Evolutionary conservation across 2,329 filamentous ascomycete genomes (phyloP), one percentile per base, ranked within the genome.

Genomic region (Calonectria pauciramosa): DNA sequence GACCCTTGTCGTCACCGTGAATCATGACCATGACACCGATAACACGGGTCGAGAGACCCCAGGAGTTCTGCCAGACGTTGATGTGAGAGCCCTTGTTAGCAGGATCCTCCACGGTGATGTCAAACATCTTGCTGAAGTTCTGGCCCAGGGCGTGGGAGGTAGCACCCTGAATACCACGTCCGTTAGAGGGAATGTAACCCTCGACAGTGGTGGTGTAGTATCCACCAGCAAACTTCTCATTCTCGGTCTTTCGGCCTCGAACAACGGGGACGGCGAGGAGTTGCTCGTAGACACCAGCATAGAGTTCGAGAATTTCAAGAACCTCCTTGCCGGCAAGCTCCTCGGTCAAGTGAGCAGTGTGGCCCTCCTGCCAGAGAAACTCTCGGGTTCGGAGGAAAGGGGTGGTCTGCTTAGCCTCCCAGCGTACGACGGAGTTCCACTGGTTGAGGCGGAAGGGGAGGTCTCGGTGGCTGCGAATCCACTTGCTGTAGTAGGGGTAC

Each of bases 1-100:
- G 90, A 77, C 97, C 97, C 86, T 96, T 96, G 88, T 99, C 94
- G 84, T 99, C 97, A 82, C 96, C 94, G 87, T 99, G 97, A 75
- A 98, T 96, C 93, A 99, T 97, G 82, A 98, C 95, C 96, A 99
- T 99, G 85, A 99, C 96, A 88, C 97, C 97, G 79, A 99, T 98
- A 72, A 96, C 95, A 84, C 97, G 95, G 70, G 97, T 99, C 1
- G 96, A 99, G 75, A 99, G 91, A 86, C 97, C 97, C 97, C 97
- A 99, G 18, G 96, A 98, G 89, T 99, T 99, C 86, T 99, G 97
- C 96, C 96, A 99, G 72, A 99, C 96, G 83, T 96, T 89, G 71
- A 98, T 88, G 82, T 95, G 93, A 80, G 93, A 90, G 78, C 94
- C 94, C 87, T 95, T 94, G 85, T 97, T 91, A 74, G 90, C 89